Base-by-base conservation (phyloP, 306 rosid species). In the Rosa chinensis region DNA sequence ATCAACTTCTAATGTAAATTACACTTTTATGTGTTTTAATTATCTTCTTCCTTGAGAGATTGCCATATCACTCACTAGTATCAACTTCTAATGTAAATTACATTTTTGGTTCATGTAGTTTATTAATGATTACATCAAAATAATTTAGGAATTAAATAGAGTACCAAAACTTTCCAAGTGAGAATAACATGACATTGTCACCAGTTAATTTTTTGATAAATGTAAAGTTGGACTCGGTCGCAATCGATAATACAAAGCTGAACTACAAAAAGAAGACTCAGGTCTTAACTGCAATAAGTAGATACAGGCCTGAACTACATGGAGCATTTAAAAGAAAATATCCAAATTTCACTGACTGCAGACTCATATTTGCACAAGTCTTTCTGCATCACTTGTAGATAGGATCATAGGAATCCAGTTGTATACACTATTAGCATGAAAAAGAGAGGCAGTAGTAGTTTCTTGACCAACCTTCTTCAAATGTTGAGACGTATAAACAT, bases 401-500 rank as follows among this genome's bases (percentile, higher is more conserved):
- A 55, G 62, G 37, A 32, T 32, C 37, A 32, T 2, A 32, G 37
- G 37, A 32, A 32, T 42, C 52, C 52, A 10, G 55, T 12, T 55
- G 25, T 6, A 5, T 55, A 55, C 2, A 58, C 20, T 21, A n/a
- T n/a, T 58, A 58, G 35, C 64, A 58, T 2, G 35, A 21, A 58
- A 58, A 58, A 5, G 61, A 55, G 35, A 58, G 10, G 1, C 10
- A 0, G 32, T 58, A 58, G n/a, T 48, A 17, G 1, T n/a, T 3
- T 11, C 13, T 49, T 28, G 8, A 49, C 45, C 3, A 42, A 81
- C 85, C 83, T 82, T 72, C 35, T 75, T 56, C 79, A 85, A 70
- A 28, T 82, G 84, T 18, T 81, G 76, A 43, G 56, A 43, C 0
- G 62, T 52, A 74, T 78, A 85, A 73, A 85, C 83, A 79, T 23